phyloP scores from a whole-genome alignment of 2,329 filamentous ascomycete genomes.

The Aphanocladium album region DNA sequence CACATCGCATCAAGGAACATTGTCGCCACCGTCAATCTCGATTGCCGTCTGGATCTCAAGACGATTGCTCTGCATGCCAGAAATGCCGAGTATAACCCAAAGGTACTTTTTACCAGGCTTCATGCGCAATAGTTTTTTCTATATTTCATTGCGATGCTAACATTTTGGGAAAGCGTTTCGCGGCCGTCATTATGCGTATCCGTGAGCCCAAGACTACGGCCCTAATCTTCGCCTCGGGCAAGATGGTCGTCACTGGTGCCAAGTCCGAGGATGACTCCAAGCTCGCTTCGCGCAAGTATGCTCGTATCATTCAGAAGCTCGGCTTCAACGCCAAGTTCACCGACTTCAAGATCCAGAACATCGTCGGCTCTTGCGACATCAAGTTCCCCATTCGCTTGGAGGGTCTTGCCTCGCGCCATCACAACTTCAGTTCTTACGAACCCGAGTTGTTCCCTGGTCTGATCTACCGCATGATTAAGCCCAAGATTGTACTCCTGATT shows the following conservation, averaged over 20 bases:
- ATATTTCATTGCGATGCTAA: conserved; percentile 25
- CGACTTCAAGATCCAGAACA: conserved; percentile 99
- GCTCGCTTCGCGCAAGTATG: conserved; percentile 94
- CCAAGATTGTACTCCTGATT: conserved; percentile 96
- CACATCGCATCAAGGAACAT: conserved; percentile 76
- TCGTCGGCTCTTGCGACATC: conserved; percentile 97
- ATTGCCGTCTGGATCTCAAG: conserved; percentile 96
- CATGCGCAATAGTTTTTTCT: conserved; percentile 2
- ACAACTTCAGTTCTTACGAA: conserved; percentile 99
- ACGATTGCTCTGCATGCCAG: conserved; percentile 96
- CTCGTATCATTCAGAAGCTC: conserved; percentile 98
- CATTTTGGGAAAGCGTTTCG: conserved; percentile 69
- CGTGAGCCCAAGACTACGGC: conserved; percentile 98
- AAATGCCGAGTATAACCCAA: conserved; percentile 98
- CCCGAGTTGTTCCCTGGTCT: conserved; percentile 97
- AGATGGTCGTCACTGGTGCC: conserved; percentile 98
- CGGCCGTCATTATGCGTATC: conserved; percentile 99
- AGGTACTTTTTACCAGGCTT: conserved; percentile 56
- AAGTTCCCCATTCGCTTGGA: conserved; percentile 98
- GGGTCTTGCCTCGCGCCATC: conserved; percentile 91
- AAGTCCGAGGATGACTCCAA: conserved; percentile 98
- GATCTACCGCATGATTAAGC: conserved; percentile 99
- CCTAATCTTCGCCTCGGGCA: conserved; percentile 94
- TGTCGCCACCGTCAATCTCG: conserved; percentile 96
- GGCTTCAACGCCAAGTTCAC: conserved; percentile 99